Conservation (phyloP, 495 filamentous ascomycete genomes). For the Penicillium paradoxum region DNA sequence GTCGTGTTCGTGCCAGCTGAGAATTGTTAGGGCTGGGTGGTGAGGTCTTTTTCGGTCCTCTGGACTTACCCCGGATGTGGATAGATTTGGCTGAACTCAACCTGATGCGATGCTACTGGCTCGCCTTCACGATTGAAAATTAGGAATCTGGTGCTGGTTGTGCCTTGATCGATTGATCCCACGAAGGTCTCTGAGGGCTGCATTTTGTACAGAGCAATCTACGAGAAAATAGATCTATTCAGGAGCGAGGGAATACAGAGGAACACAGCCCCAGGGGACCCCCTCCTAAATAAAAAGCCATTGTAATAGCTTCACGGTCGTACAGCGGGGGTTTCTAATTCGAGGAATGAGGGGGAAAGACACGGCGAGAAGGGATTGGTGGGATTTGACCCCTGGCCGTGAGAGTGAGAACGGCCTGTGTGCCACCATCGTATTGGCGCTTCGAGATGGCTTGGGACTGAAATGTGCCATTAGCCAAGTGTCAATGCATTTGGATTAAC, state of each 20-base stretch:
- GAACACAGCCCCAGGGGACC: neutral
- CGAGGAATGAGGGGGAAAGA: neutral
- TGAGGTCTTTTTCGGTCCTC: neutral
- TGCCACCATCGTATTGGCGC: neutral
- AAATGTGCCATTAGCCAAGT: neutral
- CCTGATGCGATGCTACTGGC: constrained; percentile 81
- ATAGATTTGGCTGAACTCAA: constrained; percentile 86
- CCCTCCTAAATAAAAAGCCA: neutral
- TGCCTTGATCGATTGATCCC: constrained; percentile 85
- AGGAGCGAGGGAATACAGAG: neutral
- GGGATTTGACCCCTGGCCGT: constrained; percentile 12
- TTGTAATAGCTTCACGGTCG: neutral
- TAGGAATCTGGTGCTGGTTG: constrained; percentile 86
- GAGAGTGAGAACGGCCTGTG: constrained; percentile 4
- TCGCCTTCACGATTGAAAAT: constrained; percentile 80
- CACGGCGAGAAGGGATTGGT: constrained; percentile 17
- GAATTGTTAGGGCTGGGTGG: neutral
- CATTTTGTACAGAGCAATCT: constrained; percentile 14
- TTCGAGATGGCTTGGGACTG: neutral
- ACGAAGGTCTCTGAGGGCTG: constrained; percentile 44
- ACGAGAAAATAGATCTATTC: neutral
- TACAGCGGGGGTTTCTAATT: neutral
- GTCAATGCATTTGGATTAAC: neutral
- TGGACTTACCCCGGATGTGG: constrained; percentile 77
- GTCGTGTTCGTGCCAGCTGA: constrained; percentile 92